Base-by-base conservation (phyloP, 192 early-diverging fungal species). In the Linnemannia elongata region DNA sequence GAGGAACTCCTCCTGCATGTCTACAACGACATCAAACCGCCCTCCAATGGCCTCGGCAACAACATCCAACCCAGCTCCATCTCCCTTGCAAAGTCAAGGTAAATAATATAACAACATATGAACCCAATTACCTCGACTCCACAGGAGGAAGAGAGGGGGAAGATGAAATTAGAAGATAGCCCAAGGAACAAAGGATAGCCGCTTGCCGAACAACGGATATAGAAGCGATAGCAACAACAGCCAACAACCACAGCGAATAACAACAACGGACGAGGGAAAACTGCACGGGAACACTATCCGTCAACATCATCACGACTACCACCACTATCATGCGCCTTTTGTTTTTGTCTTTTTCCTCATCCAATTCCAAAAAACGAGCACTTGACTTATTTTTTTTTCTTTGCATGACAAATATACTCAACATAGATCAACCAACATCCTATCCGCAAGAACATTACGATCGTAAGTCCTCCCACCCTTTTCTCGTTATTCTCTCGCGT, bases 1-100 rank as follows among this genome's bases (percentile, higher is more conserved):
- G 94, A 95, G 81, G 94, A 95, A 49, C 89, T 95, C 24, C 81
- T 95, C 4, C 81, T 95, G 41, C 90, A 94, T 15, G 91, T 95
- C 39, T 92, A 88, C 82, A 92, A 90, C 57, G 88, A 90, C 87
- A 80, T 81, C 33, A 86, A 81, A 45, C 69, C 85, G 8, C 77
- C 55, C 17, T 82, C 81, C 2, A 82, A 49, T 44, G 35, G 78
- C 15, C n/a, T 69, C 69, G 47, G 78, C 33, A 79, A 74, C 72
- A 49, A 49, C 20, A 76, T 39, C 15, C 88, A 82, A 12, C 88
- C 82, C 20, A 78, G 86, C 77, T 79, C 93, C 74, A 38, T 91
- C 79, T 76, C 90, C 55, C 77, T 94, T 75, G 88, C 87, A 78
- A 74, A 92, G 81, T 68, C 89, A 88, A 72, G 81, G 91, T 93